Conservation (phyloP, 331 rosid species). For the Arachis monticola region DNA sequence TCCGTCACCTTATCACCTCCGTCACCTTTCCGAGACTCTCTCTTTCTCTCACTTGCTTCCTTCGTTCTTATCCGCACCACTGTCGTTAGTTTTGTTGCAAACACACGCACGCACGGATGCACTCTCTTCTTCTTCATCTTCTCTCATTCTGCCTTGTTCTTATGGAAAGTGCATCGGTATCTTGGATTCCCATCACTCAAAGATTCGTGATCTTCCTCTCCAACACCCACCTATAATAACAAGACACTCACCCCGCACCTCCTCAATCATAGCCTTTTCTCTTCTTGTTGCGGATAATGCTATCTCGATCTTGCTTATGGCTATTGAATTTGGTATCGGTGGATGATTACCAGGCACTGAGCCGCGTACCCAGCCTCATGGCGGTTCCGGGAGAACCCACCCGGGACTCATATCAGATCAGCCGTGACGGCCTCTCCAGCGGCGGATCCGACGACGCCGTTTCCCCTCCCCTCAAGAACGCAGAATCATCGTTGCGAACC, state of each 20-base stretch:
- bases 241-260: not conserved
- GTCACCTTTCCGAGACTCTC: not conserved
- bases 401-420: not conserved
- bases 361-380: constrained; percentile 39
- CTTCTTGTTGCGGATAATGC: constrained; percentile 41
- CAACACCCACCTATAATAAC: constrained; percentile 38
- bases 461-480: constrained; percentile 36
- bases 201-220: constrained; percentile 43
- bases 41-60: not conserved
- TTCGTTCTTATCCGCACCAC: constrained; percentile 60
- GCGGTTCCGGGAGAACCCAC: constrained; percentile 30
- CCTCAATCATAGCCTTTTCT: not conserved
- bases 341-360: constrained; percentile 48
- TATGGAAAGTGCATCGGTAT: constrained; percentile 47
- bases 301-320: constrained; percentile 62
- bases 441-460: constrained; percentile 31
- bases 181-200: constrained; percentile 34
- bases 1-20: too few relatives aligned
- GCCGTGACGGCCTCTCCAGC: not conserved
- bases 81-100: constrained; percentile 26
- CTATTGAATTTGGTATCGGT: constrained; percentile 56
- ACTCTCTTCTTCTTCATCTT: not conserved
- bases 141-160: not conserved
- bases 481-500: constrained; percentile 66
- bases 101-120: constrained; percentile 34